Evolutionary conservation across 2,329 filamentous ascomycete genomes (phyloP).

Genomic region (Madurella fahalii): DNA sequence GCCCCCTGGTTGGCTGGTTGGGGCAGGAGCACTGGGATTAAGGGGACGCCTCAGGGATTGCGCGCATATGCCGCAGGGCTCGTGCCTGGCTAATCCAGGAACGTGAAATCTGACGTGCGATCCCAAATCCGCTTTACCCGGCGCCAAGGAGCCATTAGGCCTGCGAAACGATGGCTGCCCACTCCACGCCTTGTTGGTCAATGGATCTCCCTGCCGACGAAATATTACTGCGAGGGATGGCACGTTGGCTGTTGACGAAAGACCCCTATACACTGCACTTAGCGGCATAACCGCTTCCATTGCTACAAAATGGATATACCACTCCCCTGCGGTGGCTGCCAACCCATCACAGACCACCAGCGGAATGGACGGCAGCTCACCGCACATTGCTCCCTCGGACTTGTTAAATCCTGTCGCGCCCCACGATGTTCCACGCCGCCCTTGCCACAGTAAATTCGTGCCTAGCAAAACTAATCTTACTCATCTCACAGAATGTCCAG

Average conservation of each 20-base stretch:
- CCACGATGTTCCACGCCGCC: constrained; percentile 10
- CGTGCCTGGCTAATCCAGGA: constrained; percentile 14
- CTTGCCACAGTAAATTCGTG: constrained; percentile 15
- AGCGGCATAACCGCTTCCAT: too few species aligned
- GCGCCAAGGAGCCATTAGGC: background rate
- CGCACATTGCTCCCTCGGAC: background rate
- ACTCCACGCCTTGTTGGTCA: too few species aligned
- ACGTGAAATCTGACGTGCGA: background rate
- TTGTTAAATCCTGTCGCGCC: background rate
- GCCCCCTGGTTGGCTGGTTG: constrained; percentile 11
- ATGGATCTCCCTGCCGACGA: constrained; percentile 6
- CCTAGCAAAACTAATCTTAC: constrained; percentile 5
- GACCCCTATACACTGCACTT: too few species aligned
- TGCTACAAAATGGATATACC: too few species aligned
- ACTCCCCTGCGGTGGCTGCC: too few species aligned
- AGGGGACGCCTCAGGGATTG: constrained; percentile 15
- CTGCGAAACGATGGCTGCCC: background rate
- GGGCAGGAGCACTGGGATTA: constrained; percentile 14
- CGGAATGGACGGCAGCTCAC: background rate
- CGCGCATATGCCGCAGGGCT: constrained; percentile 3
- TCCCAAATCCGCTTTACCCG: constrained; percentile 4
- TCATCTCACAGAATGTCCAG: background rate
- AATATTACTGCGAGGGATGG: background rate
- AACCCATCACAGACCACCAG: too few species aligned
- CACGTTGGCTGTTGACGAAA: too few species aligned